These are phyloP conservation scores for Aplosporella prunicola DNA, from an alignment of 2,329 filamentous ascomycete species.

Conservation along the genomic window DNA sequence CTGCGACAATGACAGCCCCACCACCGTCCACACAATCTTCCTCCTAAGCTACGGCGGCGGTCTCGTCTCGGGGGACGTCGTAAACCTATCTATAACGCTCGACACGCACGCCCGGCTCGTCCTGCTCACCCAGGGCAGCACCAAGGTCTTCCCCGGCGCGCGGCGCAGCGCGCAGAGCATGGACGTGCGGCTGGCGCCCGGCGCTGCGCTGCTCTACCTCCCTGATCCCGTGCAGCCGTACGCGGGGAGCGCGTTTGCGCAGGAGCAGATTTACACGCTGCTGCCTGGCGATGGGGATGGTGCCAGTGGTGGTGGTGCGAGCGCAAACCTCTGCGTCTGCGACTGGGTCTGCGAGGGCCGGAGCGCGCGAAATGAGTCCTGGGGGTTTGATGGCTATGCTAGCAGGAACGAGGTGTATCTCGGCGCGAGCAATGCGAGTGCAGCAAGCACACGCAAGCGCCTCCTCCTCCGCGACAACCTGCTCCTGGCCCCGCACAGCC, in stretches of 20 bases:
- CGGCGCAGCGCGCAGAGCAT: constrained; percentile 40
- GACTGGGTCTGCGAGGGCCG: constrained; percentile 94
- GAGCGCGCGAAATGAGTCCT: constrained; percentile 75
- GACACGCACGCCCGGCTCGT: constrained; percentile 55
- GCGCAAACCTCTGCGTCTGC: constrained; percentile 59
- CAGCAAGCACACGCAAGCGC: constrained; percentile 38
- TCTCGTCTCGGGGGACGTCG: constrained; percentile 75
- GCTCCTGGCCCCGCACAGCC: constrained; percentile 48
- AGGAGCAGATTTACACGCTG: constrained; percentile 65
- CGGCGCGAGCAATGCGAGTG: constrained; percentile 19
- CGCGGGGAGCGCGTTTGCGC: constrained; percentile 70
- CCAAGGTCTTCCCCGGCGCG: constrained; percentile 64
- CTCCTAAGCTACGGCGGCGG: constrained; percentile 91
- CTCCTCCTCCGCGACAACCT: constrained; percentile 81
- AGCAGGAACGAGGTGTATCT: constrained; percentile 84
- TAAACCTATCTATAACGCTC: constrained; percentile 63
- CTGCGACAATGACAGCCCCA: too few species aligned
- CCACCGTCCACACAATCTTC: constrained; percentile 62
- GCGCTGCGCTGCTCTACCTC: constrained; percentile 52
- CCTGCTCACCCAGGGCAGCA: constrained; percentile 62
- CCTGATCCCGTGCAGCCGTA: constrained; percentile 94
- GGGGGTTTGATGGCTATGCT: constrained; percentile 70
- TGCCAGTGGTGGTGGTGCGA: not conserved
- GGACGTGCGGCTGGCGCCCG: constrained; percentile 38
- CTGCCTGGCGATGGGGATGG: not conserved